phyloP scores from a whole-genome alignment of 1,139 yeast genomes.

The Hansenula anomala region DNA sequence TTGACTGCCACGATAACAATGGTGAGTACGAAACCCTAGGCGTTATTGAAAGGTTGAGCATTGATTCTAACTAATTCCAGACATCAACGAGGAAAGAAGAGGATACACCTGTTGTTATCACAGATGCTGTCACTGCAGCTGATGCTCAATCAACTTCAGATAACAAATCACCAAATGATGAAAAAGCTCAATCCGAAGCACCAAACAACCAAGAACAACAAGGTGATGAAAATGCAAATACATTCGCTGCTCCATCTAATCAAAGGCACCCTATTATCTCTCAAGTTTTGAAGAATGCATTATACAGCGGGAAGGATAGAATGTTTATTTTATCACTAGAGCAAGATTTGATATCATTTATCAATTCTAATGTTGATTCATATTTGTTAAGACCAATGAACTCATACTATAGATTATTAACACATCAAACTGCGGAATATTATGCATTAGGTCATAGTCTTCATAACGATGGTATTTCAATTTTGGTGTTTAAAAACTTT shows the following conservation, averaged over 20 bases:
- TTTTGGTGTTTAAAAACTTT: constrained; percentile 31
- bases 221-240: too few relatives aligned
- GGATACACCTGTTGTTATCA: too few relatives aligned
- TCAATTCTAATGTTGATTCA: constrained; percentile 32
- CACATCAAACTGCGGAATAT: constrained; percentile 68
- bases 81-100: too few relatives aligned
- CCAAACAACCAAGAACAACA: background rate
- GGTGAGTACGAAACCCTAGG: too few relatives aligned
- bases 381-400: constrained; percentile 51
- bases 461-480: constrained; percentile 42
- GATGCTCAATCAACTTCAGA: too few relatives aligned
- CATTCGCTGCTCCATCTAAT: background rate
- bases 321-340: constrained; percentile 52
- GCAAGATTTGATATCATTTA: constrained; percentile 34
- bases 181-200: background rate
- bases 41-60: too few relatives aligned
- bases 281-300: constrained; percentile 33
- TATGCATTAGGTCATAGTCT: constrained; percentile 52
- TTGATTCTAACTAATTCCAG: too few relatives aligned
- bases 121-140: too few relatives aligned
- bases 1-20: too few relatives aligned
- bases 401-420: constrained; percentile 59
- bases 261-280: constrained; percentile 10
- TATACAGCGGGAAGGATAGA: constrained; percentile 43
- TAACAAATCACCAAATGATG: too few relatives aligned